Percentiles rank a stretch among this genome's conserved stretches.
Conservation (phyloP, 495 filamentous ascomycete genomes). For the Xylona heveae region DNA sequence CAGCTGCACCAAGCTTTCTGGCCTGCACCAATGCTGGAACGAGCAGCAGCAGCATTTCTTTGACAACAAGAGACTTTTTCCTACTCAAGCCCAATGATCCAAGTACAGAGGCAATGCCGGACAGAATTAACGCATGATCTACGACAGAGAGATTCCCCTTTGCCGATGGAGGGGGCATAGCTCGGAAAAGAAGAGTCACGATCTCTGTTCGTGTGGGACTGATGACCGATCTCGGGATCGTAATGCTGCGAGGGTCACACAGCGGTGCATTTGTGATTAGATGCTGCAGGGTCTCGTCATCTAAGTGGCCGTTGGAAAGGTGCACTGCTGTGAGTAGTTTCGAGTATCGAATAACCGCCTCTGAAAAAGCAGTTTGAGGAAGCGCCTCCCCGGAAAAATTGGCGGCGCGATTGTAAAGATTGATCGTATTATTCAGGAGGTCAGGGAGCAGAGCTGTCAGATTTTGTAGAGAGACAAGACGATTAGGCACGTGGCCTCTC, state of each 20-base stretch:
- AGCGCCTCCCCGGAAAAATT: constrained; percentile 61
- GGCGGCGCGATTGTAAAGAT: constrained; percentile 54
- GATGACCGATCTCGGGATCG: constrained; percentile 24
- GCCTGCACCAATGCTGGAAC: constrained; percentile 80
- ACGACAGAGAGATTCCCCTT: constrained; percentile 41
- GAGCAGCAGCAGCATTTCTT: constrained; percentile 62
- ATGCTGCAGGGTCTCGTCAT: constrained; percentile 41
- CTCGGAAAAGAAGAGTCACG: constrained; percentile 43
- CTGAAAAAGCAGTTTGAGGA: constrained; percentile 60
- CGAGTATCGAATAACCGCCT: constrained; percentile 60
- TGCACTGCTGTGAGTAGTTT: constrained; percentile 52
- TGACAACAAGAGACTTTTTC: constrained; percentile 72
- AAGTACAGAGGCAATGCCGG: constrained; percentile 68
- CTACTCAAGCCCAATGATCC: constrained; percentile 54
- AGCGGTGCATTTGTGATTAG: constrained; percentile 37
- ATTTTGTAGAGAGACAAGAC: constrained; percentile 36
- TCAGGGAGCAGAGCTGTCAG: constrained; percentile 45
- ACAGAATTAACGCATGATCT: constrained; percentile 56
- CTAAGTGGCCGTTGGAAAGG: constrained; percentile 42
- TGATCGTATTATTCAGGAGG: constrained; percentile 61
- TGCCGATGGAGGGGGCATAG: constrained; percentile 37
- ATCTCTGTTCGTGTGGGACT: constrained; percentile 42
- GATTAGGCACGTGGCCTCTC: constrained; percentile 23
- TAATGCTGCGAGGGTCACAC: constrained; percentile 9
- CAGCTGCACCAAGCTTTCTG: constrained; percentile 75